These are phyloP conservation scores for Ophiocordyceps camponoti-saundersi DNA, from an alignment of 2,329 filamentous ascomycete genomes.

Conservation along the genomic window DNA sequence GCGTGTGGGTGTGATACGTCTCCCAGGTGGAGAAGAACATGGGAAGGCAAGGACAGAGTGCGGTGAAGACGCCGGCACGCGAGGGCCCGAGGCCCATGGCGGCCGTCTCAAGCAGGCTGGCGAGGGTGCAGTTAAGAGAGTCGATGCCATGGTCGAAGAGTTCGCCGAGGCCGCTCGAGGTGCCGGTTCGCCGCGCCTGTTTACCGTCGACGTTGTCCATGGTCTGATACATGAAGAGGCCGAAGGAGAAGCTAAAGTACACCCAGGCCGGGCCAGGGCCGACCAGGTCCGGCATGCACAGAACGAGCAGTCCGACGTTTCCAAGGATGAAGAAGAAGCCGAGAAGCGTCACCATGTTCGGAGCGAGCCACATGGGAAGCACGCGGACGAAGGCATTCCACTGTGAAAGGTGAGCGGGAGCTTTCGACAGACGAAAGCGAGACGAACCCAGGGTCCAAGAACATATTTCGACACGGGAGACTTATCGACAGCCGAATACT, in stretches of 20 bases:
- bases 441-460: conserved; percentile 79
- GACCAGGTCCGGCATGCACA: conserved; percentile 77
- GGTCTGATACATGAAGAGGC: conserved; percentile 96
- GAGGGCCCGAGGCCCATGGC: conserved; percentile 84
- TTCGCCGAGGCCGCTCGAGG: conserved; percentile 86
- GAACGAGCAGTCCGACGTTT: conserved; percentile 58
- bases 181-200: conserved; percentile 85
- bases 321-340: conserved; percentile 88
- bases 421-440: background rate
- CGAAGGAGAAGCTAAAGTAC: conserved; percentile 89
- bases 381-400: conserved; percentile 95
- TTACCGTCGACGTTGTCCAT: conserved; percentile 99
- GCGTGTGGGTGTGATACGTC: conserved; percentile 93
- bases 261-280: conserved; percentile 83
- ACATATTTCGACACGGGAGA: conserved; percentile 88
- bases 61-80: conserved; percentile 76
- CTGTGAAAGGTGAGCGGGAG: conserved; percentile 27
- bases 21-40: conserved; percentile 99
- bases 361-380: conserved; percentile 87
- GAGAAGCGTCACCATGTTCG: conserved; percentile 91
- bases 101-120: conserved; percentile 75
- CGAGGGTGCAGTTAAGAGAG: conserved; percentile 90
- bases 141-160: conserved; percentile 98
- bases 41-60: conserved; percentile 74
- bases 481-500: conserved; percentile 94